Percentiles rank a stretch among this genome's conserved stretches.
phyloP scores from a whole-genome alignment of 257 asterid genomes.

The Salvia hispanica region DNA sequence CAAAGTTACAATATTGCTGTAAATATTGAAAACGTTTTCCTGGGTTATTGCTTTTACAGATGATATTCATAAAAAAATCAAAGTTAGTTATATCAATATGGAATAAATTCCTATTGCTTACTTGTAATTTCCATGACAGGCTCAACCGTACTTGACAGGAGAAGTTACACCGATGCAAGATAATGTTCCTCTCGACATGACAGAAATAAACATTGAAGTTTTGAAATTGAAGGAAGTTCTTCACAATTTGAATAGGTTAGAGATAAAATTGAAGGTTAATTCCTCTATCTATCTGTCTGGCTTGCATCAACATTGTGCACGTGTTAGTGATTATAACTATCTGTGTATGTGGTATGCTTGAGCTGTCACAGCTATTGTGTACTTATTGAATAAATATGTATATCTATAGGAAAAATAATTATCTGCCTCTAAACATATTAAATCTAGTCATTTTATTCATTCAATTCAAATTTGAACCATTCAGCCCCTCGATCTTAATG shows the following conservation, averaged over 20 bases:
- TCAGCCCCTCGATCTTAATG: background rate
- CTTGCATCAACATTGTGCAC: background rate
- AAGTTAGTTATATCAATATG: conserved; percentile 1
- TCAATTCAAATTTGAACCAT: background rate
- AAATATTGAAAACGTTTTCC: background rate
- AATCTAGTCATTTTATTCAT: background rate
- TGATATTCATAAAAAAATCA: background rate
- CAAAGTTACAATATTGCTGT: background rate
- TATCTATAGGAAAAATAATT: background rate
- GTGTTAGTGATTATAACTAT: background rate
- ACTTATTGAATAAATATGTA: background rate
- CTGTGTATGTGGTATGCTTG: background rate
- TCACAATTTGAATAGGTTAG: conserved; percentile 64
- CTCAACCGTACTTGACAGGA: conserved; percentile 73
- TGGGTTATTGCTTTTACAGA: conserved; percentile 1
- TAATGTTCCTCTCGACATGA: conserved; percentile 32
- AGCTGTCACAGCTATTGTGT: background rate
- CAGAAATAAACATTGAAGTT: conserved; percentile 52
- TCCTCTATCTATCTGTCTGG: conserved; percentile 30
- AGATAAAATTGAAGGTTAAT: conserved; percentile 83
- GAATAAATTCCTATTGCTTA: conserved; percentile 24
- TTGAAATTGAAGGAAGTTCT: conserved; percentile 63
- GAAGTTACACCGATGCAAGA: conserved; percentile 62
- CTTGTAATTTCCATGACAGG: conserved; percentile 46
- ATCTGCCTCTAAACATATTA: background rate